Base-by-base conservation (phyloP, 352 stramenopile species). In the Phytophthora rubi region DNA sequence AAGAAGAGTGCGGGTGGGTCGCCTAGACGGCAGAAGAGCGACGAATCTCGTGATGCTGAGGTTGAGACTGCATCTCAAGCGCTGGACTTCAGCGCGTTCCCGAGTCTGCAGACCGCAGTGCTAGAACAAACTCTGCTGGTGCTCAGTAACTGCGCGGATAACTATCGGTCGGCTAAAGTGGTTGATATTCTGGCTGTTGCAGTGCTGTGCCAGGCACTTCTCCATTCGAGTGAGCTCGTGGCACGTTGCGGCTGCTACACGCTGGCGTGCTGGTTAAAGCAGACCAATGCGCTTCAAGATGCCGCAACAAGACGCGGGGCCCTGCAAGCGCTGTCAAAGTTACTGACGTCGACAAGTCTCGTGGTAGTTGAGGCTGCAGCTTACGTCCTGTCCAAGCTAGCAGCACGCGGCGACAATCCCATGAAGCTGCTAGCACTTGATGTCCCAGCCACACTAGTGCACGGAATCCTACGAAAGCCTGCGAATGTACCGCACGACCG, bases 171-270 rank as follows among this genome's bases (percentile, higher is more conserved):
- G 0, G 62, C 76, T 16, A 56, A 77, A 12, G 21, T 76, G 0
- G 82, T 90, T 6, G 82, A 88, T 42, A 68, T 59, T 21, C 68
- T 91, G n/a, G 78, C 76, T 21, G 67, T 92, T 28, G 89, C 87
- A 59, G 71, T 92, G 7, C 23, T 91, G 3, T 83, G 81, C 18
- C 81, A 91, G 37, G 69, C 81, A 12, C 59, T 94, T 10, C 55
- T 65, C 3, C 82, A 93, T 55, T 69, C 82, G 6, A 94, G 84
- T 33, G 87, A 93, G 44, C 75, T 93, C 6, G 85, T 90, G 3
- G 85, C 90, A 52, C 73, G 85, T 4, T 93, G 87, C 28, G 71
- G 82, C 13, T 93, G 87, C 56, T 93, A 87, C 54, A 87, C 82
- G 8, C 64, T 94, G 4, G 85, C 73, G 0, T 75, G 73, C 5